Evolutionary conservation across 1,139 yeast genomes (phyloP).

Genomic region (Nakaseomyces uthaithaninus): DNA sequence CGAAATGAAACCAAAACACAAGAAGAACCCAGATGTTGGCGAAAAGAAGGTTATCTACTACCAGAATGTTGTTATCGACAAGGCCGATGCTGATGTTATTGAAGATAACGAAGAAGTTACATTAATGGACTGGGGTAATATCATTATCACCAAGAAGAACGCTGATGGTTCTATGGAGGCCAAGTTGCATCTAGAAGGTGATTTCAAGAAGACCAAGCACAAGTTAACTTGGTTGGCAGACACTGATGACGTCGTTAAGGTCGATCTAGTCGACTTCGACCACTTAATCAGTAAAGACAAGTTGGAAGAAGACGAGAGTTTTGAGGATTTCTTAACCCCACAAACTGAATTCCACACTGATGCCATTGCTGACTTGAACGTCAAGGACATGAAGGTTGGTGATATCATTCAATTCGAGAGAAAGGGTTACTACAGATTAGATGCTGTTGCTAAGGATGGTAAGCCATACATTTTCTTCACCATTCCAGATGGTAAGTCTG

Average conservation of each 20-base stretch:
- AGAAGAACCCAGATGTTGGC: conserved; percentile 91
- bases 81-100: conserved; percentile 74
- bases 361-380: conserved; percentile 77
- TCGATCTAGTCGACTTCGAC: conserved; percentile 85
- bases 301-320: conserved; percentile 88
- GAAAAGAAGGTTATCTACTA: conserved; percentile 66
- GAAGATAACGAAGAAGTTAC: conserved; percentile 81
- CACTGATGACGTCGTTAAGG: conserved; percentile 58
- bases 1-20: conserved; percentile 86
- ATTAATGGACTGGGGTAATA: conserved; percentile 99
- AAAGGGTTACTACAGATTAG: conserved; percentile 91
- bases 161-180: conserved; percentile 66
- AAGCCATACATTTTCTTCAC: conserved; percentile 76
- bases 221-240: conserved; percentile 94
- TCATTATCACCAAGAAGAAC: conserved; percentile 63
- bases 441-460: conserved; percentile 47
- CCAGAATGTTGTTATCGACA: conserved; percentile 66
- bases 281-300: conserved; percentile 94
- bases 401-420: conserved; percentile 92
- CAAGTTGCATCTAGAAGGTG: conserved; percentile 86
- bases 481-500: conserved; percentile 93
- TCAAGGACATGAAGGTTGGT: conserved; percentile 68
- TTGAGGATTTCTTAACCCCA: conserved; percentile 87
- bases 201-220: conserved; percentile 93
- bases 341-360: conserved; percentile 74